These are phyloP conservation scores for Vaccinium vitisidaea DNA, from an alignment of 148 eudicot species.

Conservation along the genomic window DNA sequence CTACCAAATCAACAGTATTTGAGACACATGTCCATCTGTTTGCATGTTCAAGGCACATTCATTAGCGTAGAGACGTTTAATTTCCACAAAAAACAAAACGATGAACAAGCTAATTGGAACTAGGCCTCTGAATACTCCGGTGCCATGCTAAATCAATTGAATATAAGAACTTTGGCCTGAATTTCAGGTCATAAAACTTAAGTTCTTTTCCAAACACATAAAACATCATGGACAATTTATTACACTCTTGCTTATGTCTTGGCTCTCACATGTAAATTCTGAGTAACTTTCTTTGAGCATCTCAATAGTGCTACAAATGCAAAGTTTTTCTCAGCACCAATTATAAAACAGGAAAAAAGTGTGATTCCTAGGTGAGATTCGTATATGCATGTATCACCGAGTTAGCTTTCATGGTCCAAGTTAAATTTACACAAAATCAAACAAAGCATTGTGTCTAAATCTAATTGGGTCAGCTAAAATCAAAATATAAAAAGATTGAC, in stretches of 20 bases:
- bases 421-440: background rate
- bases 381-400: background rate
- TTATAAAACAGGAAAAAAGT: background rate
- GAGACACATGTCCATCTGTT: background rate
- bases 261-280: background rate
- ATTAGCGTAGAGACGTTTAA: background rate
- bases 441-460: background rate
- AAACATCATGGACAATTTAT: background rate
- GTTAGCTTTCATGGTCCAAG: background rate
- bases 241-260: background rate
- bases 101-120: background rate
- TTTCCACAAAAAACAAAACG: background rate
- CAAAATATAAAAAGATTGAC: background rate
- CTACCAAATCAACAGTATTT: conserved; percentile 14
- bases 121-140: background rate
- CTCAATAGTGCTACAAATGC: background rate
- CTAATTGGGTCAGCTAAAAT: background rate
- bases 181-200: background rate
- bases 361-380: background rate
- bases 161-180: background rate
- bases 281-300: background rate
- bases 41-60: background rate
- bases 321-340: background rate
- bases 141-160: background rate
- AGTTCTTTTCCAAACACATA: background rate